Base-by-base conservation (phyloP, 306 rosid genomes). In the Trifolium repens region DNA sequence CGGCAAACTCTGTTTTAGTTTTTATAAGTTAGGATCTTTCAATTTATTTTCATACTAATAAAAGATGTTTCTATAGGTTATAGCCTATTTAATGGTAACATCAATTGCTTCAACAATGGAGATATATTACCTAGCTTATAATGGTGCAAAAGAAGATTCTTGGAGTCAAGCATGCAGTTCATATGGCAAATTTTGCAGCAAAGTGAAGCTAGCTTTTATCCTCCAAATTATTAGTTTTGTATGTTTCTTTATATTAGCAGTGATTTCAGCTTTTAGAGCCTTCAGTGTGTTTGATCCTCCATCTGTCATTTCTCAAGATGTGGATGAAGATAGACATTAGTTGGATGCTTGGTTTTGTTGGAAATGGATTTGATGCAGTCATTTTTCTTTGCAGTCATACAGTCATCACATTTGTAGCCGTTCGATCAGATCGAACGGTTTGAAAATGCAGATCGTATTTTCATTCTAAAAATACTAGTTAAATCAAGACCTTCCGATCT, bases 151-250 rank as follows among this genome's bases (percentile, higher is more conserved):
- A 63, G 89, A 87, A 73, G 87, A 90, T 69, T 80, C 98, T 61
- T 94, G 98, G 98, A 91, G 98, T 80, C 90, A 94, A 86, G 93
- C 91, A 15, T 94, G 96, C 60, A 79, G 70, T 55, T 69, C 90
- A 2, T 90, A 88, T 81, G 96, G 88, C 26, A 91, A 14, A 71
- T 94, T 94, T 76, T 94, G 98, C 79, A 61, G 76, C 61, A 91
- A 82, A 86, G 80, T 90, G 83, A 88, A 94, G 85, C 22, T 90
- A 76, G 96, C 97, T 12, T 79, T 91, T 61, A 69, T 88, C 64
- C 80, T 91, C 14, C 96, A 91, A 46, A 58, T 60, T 3, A 12
- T 87, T 57, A 88, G 91, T 12, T 79, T 91, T 53, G 80, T 68
- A 26, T 88, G 96, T 79, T 86, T 90, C 82, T 66, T 94, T 54